Evolutionary conservation across 2,329 filamentous ascomycete species (phyloP).

Genomic region (Botrytis byssoidea): DNA sequence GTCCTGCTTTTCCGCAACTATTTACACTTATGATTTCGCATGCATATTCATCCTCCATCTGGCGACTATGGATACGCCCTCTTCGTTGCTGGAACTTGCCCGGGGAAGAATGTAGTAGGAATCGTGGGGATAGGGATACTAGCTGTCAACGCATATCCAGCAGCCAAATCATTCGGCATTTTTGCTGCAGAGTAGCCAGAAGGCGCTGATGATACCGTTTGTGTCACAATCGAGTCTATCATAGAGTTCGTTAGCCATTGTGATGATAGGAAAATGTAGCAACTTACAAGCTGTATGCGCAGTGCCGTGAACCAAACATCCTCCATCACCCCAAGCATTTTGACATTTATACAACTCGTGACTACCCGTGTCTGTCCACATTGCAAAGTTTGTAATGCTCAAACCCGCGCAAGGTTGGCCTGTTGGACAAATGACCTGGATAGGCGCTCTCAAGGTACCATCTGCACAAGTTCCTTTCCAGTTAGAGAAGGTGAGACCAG

Average conservation of each 20-base stretch:
- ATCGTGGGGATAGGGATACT: conserved; percentile 24
- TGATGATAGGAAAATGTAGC: not conserved
- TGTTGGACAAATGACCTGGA: conserved; percentile 39
- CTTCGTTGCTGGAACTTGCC: conserved; percentile 22
- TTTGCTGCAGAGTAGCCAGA: conserved; percentile 23
- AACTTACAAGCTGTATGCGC: conserved; percentile 20
- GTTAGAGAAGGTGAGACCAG: conserved; percentile 52
- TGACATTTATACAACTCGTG: conserved; percentile 19
- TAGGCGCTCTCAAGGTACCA: conserved; percentile 36
- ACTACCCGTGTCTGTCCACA: conserved; percentile 39
- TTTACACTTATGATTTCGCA: not conserved
- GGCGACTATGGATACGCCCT: conserved; percentile 16
- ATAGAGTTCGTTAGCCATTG: conserved; percentile 1
- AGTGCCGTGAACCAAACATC: conserved; percentile 14
- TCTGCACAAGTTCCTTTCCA: conserved; percentile 51
- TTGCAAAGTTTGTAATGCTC: conserved; percentile 39
- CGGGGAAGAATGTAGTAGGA: conserved; percentile 26
- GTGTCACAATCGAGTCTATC: conserved; percentile 14
- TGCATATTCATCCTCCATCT: not conserved
- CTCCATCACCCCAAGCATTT: conserved; percentile 21
- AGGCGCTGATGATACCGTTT: conserved; percentile 16
- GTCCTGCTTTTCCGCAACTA: not conserved
- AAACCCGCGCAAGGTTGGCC: conserved; percentile 37
- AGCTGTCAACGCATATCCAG: conserved; percentile 18
- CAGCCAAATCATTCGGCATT: conserved; percentile 23